Percentiles rank a stretch among this genome's conserved stretches.
phyloP scores from a whole-genome alignment of 495 filamentous ascomycete species.

The Penicillium goetzii region DNA sequence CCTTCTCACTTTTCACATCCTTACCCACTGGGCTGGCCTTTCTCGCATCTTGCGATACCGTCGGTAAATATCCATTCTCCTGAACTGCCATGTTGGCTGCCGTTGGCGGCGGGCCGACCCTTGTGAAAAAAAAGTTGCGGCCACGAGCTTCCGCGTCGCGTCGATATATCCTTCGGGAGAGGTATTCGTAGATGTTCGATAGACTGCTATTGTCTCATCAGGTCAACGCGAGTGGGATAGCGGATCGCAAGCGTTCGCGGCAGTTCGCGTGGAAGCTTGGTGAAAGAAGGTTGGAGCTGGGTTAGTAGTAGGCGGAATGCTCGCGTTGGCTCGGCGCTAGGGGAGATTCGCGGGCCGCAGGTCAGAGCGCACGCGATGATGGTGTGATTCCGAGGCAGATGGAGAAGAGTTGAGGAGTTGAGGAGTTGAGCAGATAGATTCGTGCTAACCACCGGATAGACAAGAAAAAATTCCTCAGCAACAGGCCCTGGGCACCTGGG shows the following conservation, averaged over 20 bases:
- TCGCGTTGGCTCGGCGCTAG: slow-evolving; percentile 37
- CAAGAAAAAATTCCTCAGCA: slow-evolving; percentile 9
- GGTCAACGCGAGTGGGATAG: neutral
- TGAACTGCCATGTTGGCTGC: slow-evolving; percentile 29
- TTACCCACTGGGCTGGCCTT: neutral
- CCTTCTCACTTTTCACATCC: slow-evolving; percentile 19
- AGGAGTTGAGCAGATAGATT: neutral
- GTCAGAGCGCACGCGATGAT: slow-evolving; percentile 15
- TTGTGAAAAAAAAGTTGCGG: slow-evolving; percentile 16
- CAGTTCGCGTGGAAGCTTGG: slow-evolving; percentile 4
- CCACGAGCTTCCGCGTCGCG: slow-evolving; percentile 2
- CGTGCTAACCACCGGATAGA: neutral
- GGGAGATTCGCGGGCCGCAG: slow-evolving; percentile 30
- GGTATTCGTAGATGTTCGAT: neutral
- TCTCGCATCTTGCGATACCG: slow-evolving; percentile 20
- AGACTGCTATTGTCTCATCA: slow-evolving; percentile 6
- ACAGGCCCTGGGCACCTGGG: slow-evolving; percentile 8
- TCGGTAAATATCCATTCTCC: slow-evolving; percentile 37
- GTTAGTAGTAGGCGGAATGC: slow-evolving; percentile 20
- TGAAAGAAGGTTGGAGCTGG: slow-evolving; percentile 16
- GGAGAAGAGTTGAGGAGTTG: neutral
- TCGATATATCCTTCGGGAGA: neutral
- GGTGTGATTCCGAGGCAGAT: slow-evolving; percentile 17
- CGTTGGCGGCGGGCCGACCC: slow-evolving; percentile 18
- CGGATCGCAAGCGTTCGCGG: neutral